phyloP scores from a whole-genome alignment of 192 early-diverging fungal genomes.

The Backusella luteola region DNA sequence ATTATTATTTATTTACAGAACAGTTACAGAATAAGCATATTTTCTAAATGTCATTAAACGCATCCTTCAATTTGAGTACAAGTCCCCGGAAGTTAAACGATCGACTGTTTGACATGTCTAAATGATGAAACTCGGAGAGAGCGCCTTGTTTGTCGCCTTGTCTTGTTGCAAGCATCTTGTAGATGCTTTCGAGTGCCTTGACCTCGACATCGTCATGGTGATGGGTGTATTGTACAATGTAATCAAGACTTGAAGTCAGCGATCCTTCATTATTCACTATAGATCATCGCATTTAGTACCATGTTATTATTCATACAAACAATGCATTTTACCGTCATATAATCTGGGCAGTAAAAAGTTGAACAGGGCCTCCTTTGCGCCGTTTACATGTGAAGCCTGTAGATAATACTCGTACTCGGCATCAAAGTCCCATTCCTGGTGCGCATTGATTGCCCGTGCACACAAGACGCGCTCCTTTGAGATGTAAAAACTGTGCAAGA shows the following conservation, averaged over 20 bases:
- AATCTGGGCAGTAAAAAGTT: conserved; percentile 1
- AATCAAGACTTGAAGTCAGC: neutral
- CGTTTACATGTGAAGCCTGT: neutral
- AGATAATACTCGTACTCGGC: neutral
- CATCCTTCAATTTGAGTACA: neutral
- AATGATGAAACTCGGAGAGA: neutral
- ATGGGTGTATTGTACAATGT: neutral
- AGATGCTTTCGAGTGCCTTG: neutral
- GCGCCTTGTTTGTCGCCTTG: neutral
- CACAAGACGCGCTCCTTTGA: neutral
- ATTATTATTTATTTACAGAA: neutral
- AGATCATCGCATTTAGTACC: neutral
- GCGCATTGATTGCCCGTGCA: neutral
- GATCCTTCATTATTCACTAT: neutral
- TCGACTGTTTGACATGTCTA: neutral
- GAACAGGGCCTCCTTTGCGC: neutral
- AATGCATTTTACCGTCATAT: neutral
- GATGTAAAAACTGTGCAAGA: conserved; percentile 6
- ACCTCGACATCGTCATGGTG: neutral
- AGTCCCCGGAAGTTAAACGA: neutral
- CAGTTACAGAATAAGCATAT: neutral
- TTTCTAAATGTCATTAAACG: neutral
- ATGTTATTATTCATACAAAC: neutral
- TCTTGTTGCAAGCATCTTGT: neutral
- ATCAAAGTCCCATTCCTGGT: conserved; percentile 7